phyloP scores from a whole-genome alignment of 371 early-diverging fungal genomes.

The Mortierella sp. region DNA sequence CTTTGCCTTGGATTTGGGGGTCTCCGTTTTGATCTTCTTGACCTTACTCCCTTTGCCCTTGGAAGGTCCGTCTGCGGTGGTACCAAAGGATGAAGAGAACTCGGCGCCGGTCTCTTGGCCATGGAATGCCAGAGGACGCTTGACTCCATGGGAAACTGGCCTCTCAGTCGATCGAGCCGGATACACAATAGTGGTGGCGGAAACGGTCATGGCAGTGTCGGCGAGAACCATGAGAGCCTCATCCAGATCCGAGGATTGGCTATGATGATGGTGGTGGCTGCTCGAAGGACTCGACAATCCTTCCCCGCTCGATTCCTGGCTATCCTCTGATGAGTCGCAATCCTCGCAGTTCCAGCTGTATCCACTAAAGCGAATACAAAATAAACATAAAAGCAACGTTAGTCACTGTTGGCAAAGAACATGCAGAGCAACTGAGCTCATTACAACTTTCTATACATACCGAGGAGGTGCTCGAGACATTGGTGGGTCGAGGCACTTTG shows the following conservation, averaged over 20 bases:
- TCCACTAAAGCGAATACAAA: slow-evolving; percentile 25
- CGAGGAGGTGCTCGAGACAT: slow-evolving; percentile 56
- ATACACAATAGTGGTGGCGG: slow-evolving; percentile 8
- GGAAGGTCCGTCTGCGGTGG: neutral
- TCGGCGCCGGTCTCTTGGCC: neutral
- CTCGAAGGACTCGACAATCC: neutral
- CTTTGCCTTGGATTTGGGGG: slow-evolving; percentile 24
- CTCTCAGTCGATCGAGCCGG: neutral
- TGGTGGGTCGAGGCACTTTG: slow-evolving; percentile 53
- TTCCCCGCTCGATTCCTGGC: slow-evolving; percentile 37
- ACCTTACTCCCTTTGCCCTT: slow-evolving; percentile 19
- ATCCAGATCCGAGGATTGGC: slow-evolving; percentile 43
- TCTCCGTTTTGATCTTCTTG: slow-evolving; percentile 37
- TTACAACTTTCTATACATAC: slow-evolving; percentile 13
- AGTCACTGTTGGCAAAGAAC: neutral
- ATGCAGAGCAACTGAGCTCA: neutral
- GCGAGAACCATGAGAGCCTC: slow-evolving; percentile 56
- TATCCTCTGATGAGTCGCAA: slow-evolving; percentile 45
- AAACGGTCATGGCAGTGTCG: slow-evolving; percentile 47
- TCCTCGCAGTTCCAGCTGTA: slow-evolving; percentile 58
- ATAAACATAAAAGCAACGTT: neutral
- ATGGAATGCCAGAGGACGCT: slow-evolving; percentile 24
- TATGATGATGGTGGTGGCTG: slow-evolving; percentile 27
- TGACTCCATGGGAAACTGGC: slow-evolving; percentile 18
- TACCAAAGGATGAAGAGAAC: neutral